Base-by-base conservation (phyloP, 805 yeast genomes). In the Metschnikowia continentalis region DNA sequence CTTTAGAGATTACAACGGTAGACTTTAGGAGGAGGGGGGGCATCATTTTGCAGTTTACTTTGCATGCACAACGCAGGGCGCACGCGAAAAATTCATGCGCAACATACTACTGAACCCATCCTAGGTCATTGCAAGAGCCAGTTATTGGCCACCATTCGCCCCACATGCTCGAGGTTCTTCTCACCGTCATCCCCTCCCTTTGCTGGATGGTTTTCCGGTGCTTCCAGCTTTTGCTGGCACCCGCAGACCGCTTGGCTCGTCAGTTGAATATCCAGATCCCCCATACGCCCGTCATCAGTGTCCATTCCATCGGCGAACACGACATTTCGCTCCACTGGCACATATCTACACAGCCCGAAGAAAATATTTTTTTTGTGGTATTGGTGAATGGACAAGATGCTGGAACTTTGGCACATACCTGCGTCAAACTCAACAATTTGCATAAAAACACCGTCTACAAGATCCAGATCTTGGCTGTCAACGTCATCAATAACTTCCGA, bases 251-350 rank as follows among this genome's bases (percentile, higher is more conserved):
- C 46, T 66, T 80, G 23, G 71, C 80, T 32, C 70, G 69, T 47
- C 71, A 72, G 33, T 64, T 83, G 38, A 73, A 75, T 54, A 72
- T 82, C 19, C 77, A 76, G 30, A 77, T 83, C 33, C 88, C 88
- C 3, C 76, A 73, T 49, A 70, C 79, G 6, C 85, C 86, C 2
- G 64, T 68, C 42, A 68, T 82, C 14, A 80, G 84, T 46, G 73
- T 83, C 6, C 86, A 81, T 58, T 74, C 76, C 55, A 75, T 83
- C 44, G 72, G 78, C 5, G 64, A 68, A 35, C 59, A 66, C 7
- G 66, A 78, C 26, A 76, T 80, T 36, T 74, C 72, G 23, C 51
- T 83, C 32, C 87, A 81, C 58, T 83, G 88, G 55, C 54, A 58
- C 66, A 62, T 71, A 20, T 67, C 67, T 50, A 50, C 50, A 17